phyloP scores from a whole-genome alignment of 495 filamentous ascomycete genomes.

The Podospora conica region DNA sequence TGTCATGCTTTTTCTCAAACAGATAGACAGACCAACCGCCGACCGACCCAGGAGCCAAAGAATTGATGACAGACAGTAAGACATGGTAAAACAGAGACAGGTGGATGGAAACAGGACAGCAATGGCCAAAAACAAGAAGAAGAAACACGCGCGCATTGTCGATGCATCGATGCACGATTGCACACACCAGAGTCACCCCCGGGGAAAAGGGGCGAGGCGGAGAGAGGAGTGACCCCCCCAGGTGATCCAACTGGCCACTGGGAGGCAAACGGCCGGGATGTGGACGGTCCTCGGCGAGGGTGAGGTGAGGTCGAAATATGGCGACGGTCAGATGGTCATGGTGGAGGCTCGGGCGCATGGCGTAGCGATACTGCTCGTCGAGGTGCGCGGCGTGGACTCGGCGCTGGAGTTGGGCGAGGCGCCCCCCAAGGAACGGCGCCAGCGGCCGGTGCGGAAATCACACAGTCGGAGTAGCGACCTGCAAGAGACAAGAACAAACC shows the following conservation, averaged over 20 bases:
- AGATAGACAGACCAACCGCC: background rate
- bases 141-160: background rate
- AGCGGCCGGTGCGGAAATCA: slow-evolving; percentile 6
- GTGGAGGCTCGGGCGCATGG: background rate
- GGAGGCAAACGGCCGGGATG: background rate
- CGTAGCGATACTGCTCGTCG: slow-evolving; percentile 1
- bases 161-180: background rate
- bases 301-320: background rate
- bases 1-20: background rate
- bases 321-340: background rate
- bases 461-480: slow-evolving; percentile 10
- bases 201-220: background rate
- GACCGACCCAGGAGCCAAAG: background rate
- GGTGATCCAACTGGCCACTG: background rate
- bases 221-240: background rate
- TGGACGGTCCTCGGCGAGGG: background rate
- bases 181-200: background rate
- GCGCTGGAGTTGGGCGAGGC: background rate
- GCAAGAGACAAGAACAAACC: slow-evolving; percentile 1
- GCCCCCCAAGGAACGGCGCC: background rate
- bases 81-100: background rate
- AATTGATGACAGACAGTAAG: background rate
- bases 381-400: slow-evolving; percentile 5
- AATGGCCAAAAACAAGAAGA: background rate
- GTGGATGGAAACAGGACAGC: background rate